Conservation (phyloP, 495 filamentous ascomycete genomes). For the Chaetomium fimeti region DNA sequence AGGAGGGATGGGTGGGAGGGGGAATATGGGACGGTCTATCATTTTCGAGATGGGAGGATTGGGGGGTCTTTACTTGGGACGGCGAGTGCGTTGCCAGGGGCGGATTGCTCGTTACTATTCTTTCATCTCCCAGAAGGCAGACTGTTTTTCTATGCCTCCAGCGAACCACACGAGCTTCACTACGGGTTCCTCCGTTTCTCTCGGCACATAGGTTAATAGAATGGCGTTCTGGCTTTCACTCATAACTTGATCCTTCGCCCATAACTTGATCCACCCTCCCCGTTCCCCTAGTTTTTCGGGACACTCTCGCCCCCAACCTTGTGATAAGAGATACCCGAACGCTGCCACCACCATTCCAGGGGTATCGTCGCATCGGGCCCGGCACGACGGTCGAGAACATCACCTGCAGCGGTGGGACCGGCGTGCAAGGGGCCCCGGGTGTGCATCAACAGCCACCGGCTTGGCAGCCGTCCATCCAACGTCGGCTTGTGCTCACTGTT, state of each 20-base stretch:
- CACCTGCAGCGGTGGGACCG: not conserved
- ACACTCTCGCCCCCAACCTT: not conserved
- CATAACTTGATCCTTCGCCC: no score
- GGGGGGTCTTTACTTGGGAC: no score
- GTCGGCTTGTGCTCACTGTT: not conserved
- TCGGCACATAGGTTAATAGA: not conserved
- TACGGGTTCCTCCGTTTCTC: not conserved
- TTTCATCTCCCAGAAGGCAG: not conserved
- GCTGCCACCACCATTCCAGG: not conserved
- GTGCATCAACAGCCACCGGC: not conserved
- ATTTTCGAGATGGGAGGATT: no score
- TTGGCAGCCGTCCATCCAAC: constrained; percentile 4
- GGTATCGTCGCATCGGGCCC: not conserved
- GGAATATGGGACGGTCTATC: no score
- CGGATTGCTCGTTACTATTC: no score
- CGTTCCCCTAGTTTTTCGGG: not conserved
- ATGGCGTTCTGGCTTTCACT: not conserved
- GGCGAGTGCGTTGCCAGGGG: no score
- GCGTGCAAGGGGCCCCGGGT: not conserved
- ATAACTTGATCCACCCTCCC: not conserved
- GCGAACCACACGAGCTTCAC: not conserved
- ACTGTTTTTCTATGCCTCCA: not conserved
- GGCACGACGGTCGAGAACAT: not conserved
- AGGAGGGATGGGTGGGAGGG: not conserved
- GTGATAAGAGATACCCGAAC: not conserved